Base-by-base conservation (phyloP, 176 grass and related monocot genomes). In the Thalia dealbata region DNA sequence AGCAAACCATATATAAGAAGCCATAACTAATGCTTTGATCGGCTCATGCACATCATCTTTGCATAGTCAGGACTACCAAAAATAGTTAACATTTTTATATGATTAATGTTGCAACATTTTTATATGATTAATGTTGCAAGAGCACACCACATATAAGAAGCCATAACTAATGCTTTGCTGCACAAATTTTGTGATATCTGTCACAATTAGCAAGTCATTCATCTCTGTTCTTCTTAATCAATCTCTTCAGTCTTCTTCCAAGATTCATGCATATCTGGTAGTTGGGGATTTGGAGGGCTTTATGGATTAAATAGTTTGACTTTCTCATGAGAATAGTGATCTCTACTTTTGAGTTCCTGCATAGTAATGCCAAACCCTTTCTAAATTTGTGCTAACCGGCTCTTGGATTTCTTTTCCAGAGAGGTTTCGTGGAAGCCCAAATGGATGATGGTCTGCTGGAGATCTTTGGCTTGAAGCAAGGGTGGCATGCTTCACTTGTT, bases 391-490 rank as follows among this genome's bases (percentile, higher is more conserved):
- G 28, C 25, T 70, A n/a, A 44, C 14, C 42, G 14, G 13, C 44
- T 67, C 42, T 30, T 44, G 14, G 28, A 19, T 74, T 28, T 24
- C 65, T 41, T 78, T 78, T 74, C 82, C 75, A 99, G 95, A 86
- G 73, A 93, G 95, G 95, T 29, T 99, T 99, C 79, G 90, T 99
- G 25, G 87, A 99, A 78, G 95, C 95, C 46, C 89, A 93, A 2
- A 81, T 84, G 71, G 87, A 99, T 71, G 90, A 99, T 61, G 90
- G 95, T 38, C 87, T 99, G 74, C 95, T 99, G 15, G 95, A 99
- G 86, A 99, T 99, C 82, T 99, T 99, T 79, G 95, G 95, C 58
- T 55, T 99, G 54, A 99, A 99, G 84, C 95, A 99, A 88, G 95
- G 95, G 54, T 99, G 95, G 95, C 95, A 99, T 84, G 90, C 95